Evolutionary conservation across 768 basidiomycete genomes (phyloP), one percentile per base, ranked within the genome.

Genomic region (Leccinum pellstonianum): DNA sequence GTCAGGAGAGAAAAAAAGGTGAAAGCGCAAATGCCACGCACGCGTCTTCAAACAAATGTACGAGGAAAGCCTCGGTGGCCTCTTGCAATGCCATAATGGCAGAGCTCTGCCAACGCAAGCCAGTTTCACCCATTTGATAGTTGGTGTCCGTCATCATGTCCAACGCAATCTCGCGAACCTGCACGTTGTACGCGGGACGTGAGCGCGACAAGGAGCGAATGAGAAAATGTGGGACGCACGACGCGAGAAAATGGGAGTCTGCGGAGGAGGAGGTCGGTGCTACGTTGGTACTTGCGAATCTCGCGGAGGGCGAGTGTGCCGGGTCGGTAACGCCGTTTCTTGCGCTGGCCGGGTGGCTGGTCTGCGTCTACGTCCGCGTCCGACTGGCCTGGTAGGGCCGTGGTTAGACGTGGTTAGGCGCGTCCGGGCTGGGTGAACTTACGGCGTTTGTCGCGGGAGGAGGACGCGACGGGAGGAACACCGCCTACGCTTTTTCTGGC

Each of bases 1-100:
- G 25, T 66, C 47, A 61, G 49, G 48, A 19, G 29, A 43, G 21
- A 60, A 25, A 31, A 19, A 4, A 2, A 23, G 25, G 7, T n/a
- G 17, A 31, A 21, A 9, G 1, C 47, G 23, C 14, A 19, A 51
- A 55, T 33, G 48, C 8, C 27, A 91, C 95, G 79, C 74, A 98
- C 93, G 96, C 94, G 76, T 99, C 97, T 76, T 99, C 97, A 63
- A 99, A 98, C 48, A 98, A 77, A 76, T 98, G 95, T 19, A 99
- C 93, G 17, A 98, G 80, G 68, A 85, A 97, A 14, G 95, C 93
- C 73, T 97, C 95, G 23, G 95, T 93, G 12, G 97, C 97, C 75
- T 99, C 97, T 69, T 99, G 97, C 62, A 99, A 74, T 2, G 97
- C 97, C 68, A 95, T 71, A 58, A 99, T 81, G 5, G 97, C 97